Evolutionary conservation across 495 filamentous ascomycete genomes (phyloP).

Genomic region (Amorphotheca resinae): DNA sequence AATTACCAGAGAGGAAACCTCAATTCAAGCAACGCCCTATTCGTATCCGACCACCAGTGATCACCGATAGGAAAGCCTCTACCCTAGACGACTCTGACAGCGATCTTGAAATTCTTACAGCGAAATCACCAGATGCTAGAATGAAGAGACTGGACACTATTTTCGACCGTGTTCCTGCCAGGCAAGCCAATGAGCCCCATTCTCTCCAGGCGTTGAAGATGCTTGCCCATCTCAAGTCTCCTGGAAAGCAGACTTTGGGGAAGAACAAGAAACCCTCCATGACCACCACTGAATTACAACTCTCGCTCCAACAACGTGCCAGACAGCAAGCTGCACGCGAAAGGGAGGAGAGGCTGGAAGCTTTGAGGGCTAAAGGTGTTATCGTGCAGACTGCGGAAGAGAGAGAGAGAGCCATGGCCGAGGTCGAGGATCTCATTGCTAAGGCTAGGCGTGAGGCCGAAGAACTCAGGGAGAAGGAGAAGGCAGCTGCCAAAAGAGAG

Average conservation of each 20-base stretch:
- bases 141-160: slow-evolving; percentile 35
- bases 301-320: slow-evolving; percentile 51
- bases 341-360: slow-evolving; percentile 64
- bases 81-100: slow-evolving; percentile 44
- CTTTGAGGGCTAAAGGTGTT: slow-evolving; percentile 65
- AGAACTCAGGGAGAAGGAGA: slow-evolving; percentile 65
- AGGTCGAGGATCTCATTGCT: slow-evolving; percentile 78
- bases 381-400: slow-evolving; percentile 80
- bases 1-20: slow-evolving; percentile 6
- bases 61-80: slow-evolving; percentile 23
- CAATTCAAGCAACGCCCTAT: slow-evolving; percentile 13
- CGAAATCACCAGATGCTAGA: slow-evolving; percentile 6
- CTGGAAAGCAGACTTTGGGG: slow-evolving; percentile 37
- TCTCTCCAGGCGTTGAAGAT: slow-evolving; percentile 55
- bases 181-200: slow-evolving; percentile 44
- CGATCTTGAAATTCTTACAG: slow-evolving; percentile 48
- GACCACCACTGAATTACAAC: slow-evolving; percentile 57
- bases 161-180: slow-evolving; percentile 55
- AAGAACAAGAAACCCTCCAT: slow-evolving; percentile 36
- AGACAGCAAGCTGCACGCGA: slow-evolving; percentile 69
- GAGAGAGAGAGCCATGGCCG: slow-evolving; percentile 59
- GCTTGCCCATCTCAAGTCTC: slow-evolving; percentile 61
- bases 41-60: slow-evolving; percentile 13
- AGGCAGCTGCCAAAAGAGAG: slow-evolving; percentile 51
- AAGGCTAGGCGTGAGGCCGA: slow-evolving; percentile 71